phyloP scores from a whole-genome alignment of 768 basidiomycete species.

The Lanmaoa pseudosensibilis region DNA sequence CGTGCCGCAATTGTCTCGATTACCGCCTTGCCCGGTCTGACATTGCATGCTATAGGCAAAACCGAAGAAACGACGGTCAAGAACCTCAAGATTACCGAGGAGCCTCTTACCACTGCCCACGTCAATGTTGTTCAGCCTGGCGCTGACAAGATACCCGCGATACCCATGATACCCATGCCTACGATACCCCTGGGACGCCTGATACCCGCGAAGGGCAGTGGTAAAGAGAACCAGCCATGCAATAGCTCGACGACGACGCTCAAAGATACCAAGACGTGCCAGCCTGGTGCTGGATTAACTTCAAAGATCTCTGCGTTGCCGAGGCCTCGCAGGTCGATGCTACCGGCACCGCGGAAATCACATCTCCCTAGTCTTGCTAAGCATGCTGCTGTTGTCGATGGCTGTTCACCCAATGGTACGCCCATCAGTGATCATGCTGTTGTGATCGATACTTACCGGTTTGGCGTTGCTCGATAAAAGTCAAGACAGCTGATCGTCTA shows the following conservation, averaged over 20 bases:
- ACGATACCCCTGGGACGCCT: constrained; percentile 2
- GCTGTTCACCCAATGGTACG: constrained; percentile 5
- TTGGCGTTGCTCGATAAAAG: constrained; percentile 2
- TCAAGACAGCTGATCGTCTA: constrained; percentile 8
- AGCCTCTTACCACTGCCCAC: neutral
- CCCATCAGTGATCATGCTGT: neutral
- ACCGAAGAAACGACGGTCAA: constrained; percentile 1
- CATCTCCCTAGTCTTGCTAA: neutral
- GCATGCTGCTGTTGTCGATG: neutral
- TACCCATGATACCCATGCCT: constrained; percentile 4
- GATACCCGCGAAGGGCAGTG: constrained; percentile 1
- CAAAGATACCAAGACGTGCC: neutral
- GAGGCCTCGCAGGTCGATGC: constrained; percentile 11
- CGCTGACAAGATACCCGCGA: constrained; percentile 8
- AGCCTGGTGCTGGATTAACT: constrained; percentile 3
- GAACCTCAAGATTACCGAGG: neutral
- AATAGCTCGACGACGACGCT: constrained; percentile 2
- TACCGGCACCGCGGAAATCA: constrained; percentile 10
- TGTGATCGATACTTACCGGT: neutral
- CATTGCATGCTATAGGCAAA: neutral
- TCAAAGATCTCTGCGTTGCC: constrained; percentile 2
- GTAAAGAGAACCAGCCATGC: constrained; percentile 19
- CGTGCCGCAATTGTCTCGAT: neutral
- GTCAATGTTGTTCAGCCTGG: constrained; percentile 4
- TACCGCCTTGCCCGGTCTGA: neutral